Conservation (phyloP, 2,329 filamentous ascomycete species). For the Stachybotrys chlorohalonatus region DNA sequence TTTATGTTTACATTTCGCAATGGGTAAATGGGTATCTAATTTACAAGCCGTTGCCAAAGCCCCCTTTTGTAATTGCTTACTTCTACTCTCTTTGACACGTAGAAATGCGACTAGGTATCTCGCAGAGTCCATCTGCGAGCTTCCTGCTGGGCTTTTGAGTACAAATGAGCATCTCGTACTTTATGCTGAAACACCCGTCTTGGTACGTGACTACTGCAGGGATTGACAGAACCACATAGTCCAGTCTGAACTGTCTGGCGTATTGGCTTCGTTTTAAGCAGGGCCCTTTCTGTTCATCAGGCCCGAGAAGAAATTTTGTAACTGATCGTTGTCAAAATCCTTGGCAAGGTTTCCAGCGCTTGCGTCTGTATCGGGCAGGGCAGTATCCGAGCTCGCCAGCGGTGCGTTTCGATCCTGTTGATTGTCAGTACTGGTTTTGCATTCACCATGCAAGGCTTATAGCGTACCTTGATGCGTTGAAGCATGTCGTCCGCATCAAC, state of each 20-base stretch:
- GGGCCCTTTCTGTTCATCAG: constrained; percentile 45
- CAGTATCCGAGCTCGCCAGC: constrained; percentile 19
- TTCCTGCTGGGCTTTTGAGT: no score
- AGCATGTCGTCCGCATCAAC: constrained; percentile 93
- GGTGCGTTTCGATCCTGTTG: constrained; percentile 48
- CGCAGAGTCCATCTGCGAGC: no score
- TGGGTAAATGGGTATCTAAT: not conserved
- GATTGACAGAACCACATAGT: not conserved
- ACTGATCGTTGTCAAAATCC: constrained; percentile 42
- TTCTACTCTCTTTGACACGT: not conserved
- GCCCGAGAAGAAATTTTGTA: constrained; percentile 51
- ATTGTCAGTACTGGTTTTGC: not conserved
- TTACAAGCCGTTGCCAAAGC: not conserved
- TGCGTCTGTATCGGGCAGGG: constrained; percentile 33
- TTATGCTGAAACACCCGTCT: no score
- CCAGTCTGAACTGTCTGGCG: no score
- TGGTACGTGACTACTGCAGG: not conserved
- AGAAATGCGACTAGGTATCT: no score
- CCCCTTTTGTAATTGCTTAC: not conserved
- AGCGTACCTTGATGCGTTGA: constrained; percentile 67
- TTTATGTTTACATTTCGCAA: constrained; percentile 10
- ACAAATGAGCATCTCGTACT: no score
- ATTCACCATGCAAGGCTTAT: not conserved
- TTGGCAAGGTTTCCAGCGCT: constrained; percentile 33
- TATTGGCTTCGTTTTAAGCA: not conserved